These are phyloP conservation scores for Brettanomyces custersianus DNA, from an alignment of 805 yeast species.

Conservation along the genomic window DNA sequence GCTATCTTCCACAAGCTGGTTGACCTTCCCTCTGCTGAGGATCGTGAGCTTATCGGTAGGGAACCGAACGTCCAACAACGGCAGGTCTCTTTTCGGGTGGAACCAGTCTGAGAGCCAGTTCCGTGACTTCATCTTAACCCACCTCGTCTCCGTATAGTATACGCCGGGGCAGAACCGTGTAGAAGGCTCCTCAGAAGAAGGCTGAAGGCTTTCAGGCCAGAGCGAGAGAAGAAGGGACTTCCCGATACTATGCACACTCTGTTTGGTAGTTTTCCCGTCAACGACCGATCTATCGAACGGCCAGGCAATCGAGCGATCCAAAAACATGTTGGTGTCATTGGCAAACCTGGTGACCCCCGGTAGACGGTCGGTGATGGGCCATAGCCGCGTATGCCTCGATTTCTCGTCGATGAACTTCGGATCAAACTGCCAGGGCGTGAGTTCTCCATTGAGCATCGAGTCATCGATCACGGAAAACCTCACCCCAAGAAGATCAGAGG, in stretches of 20 bases:
- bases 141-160: slow-evolving; percentile 2
- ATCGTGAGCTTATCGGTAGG: slow-evolving; percentile 2
- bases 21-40: slow-evolving; percentile 1
- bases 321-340: slow-evolving; percentile 9
- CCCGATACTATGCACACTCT: background rate
- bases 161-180: background rate
- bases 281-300: slow-evolving; percentile 9
- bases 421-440: slow-evolving; percentile 17
- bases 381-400: slow-evolving; percentile 12
- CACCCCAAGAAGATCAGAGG: slow-evolving; percentile 10
- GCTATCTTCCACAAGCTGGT: slow-evolving; percentile 4
- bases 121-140: slow-evolving; percentile 1
- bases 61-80: background rate
- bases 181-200: background rate
- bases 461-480: slow-evolving; percentile 17
- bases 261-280: background rate
- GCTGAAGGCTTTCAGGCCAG: background rate
- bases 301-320: slow-evolving; percentile 11
- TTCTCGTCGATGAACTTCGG: slow-evolving; percentile 10
- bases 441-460: slow-evolving; percentile 11
- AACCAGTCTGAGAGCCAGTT: slow-evolving; percentile 7
- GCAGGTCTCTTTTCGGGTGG: background rate
- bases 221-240: background rate
- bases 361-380: slow-evolving; percentile 21
- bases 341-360: slow-evolving; percentile 10